Base-by-base conservation (phyloP, 257 asterid species). In the Hygrophila difformis region DNA sequence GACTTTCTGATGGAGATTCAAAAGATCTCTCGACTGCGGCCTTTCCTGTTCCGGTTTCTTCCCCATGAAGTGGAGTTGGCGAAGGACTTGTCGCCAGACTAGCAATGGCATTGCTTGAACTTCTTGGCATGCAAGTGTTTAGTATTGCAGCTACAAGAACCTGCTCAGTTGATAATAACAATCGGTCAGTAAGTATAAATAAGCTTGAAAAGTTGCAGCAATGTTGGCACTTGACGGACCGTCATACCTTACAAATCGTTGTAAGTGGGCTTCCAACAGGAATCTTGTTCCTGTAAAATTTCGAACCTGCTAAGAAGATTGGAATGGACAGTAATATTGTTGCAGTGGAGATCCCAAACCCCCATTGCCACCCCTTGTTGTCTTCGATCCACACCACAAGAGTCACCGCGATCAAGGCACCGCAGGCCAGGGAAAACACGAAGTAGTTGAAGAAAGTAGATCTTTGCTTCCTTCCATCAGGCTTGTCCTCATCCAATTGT, bases 321-420 rank as follows among this genome's bases (percentile, higher is more conserved):
- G 93, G 85, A 23, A 84, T 75, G 2, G 95, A 76, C 49, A 88
- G 23, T 31, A 84, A 62, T 35, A 88, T 75, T 0, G 96, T 47
- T 38, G 75, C 11, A 0, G 97, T 84, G 6, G 97, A 64, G 12
- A 79, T 63, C 5, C 84, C 89, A 10, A 84, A 81, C 2, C 97
- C 97, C 96, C 97, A 88, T 54, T 84, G 65, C 97, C 97, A 84
- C 1, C 97, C 97, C 63, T 62, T 81, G 59, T 88, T 88, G 72
- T 88, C 97, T 60, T 84, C 95, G 33, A 84, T 46, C 94, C 95
- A 88, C 5, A 88, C 96, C 19, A 84, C 89, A 0, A 88, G 65
- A 0, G 97, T 84, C 22, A 88, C 97, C 0, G 97, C 97, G 36
- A 88, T 59, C 10, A 88, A 64, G 20, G 57, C 94, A 0, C 97